A percentile compares a stretch with the other conserved stretches of the same genome.
These are phyloP conservation scores for Jackrogersella minutella DNA, from an alignment of 495 filamentous ascomycete genomes.

Conservation along the genomic window DNA sequence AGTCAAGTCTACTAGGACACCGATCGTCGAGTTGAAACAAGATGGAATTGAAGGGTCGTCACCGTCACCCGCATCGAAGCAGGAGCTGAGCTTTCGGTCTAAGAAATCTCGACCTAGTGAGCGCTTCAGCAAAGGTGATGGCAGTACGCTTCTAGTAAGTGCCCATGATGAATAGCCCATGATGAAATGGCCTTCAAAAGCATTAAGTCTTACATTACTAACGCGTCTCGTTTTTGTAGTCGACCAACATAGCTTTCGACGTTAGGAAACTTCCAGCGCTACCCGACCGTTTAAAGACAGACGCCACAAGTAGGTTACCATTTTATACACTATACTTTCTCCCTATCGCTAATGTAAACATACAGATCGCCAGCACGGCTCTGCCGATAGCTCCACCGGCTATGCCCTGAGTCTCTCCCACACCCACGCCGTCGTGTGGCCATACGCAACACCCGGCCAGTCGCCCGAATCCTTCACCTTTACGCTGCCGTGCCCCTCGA, in stretches of 20 bases:
- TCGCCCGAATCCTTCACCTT: slow-evolving; percentile 77
- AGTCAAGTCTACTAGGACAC: slow-evolving; percentile 55
- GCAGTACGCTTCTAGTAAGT: slow-evolving; percentile 70
- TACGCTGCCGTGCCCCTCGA: slow-evolving; percentile 75
- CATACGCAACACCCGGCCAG: slow-evolving; percentile 71
- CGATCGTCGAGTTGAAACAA: slow-evolving; percentile 52
- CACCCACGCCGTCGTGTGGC: slow-evolving; percentile 85
- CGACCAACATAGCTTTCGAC: slow-evolving; percentile 83
- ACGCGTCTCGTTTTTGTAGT: slow-evolving; percentile 59
- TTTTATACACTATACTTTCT: slow-evolving; percentile 41
- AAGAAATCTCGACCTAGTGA: slow-evolving; percentile 66
- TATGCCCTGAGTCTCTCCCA: slow-evolving; percentile 83
- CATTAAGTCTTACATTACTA: slow-evolving; percentile 20
- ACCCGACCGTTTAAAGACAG: slow-evolving; percentile 73
- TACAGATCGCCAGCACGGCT: slow-evolving; percentile 66
- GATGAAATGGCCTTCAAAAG: no score
- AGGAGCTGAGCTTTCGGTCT: slow-evolving; percentile 68
- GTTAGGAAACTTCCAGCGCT: slow-evolving; percentile 85
- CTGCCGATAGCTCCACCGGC: slow-evolving; percentile 68
- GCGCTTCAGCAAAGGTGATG: slow-evolving; percentile 64
- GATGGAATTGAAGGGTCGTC: slow-evolving; percentile 57
- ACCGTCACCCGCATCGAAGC: slow-evolving; percentile 49
- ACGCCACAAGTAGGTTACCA: slow-evolving; percentile 62
- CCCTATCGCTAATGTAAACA: slow-evolving; percentile 22
- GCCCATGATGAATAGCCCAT: slow-evolving; percentile 1